Percentiles rank a stretch among this genome's conserved stretches.
Conservation (phyloP, 305 asterid genomes). For the Plantago lanceolata region DNA sequence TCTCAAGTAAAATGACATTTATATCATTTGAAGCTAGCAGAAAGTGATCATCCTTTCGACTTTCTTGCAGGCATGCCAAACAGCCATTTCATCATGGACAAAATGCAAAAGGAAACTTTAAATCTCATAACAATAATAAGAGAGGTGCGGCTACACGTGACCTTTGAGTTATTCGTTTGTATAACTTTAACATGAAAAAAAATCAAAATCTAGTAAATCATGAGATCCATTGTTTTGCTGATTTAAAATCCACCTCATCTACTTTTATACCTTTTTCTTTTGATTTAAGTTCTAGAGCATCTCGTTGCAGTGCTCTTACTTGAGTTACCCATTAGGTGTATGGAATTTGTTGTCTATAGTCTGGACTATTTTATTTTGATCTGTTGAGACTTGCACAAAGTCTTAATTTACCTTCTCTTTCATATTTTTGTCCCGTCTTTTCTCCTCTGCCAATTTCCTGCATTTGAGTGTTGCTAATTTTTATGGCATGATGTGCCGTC, state of each 20-base stretch:
- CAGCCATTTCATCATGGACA: constrained; percentile 38
- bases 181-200: constrained; percentile 6
- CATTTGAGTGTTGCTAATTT: neutral
- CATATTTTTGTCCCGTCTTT: neutral
- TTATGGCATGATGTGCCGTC: no score
- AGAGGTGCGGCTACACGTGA: constrained; percentile 42
- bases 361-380: no score
- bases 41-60: constrained; percentile 22
- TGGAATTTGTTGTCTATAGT: neutral
- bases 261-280: constrained; percentile 6
- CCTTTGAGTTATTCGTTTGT: constrained; percentile 3
- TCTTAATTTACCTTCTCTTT: neutral
- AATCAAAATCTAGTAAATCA: neutral
- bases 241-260: neutral
- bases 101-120: constrained; percentile 48
- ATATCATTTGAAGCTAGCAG: constrained; percentile 14
- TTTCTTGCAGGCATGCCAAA: constrained; percentile 45
- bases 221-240: neutral
- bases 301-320: no score
- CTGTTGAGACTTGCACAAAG: neutral
- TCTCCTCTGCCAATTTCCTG: neutral
- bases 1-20: constrained; percentile 3
- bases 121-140: constrained; percentile 38
- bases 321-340: constrained; percentile 1
- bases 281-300: no score